A percentile compares a stretch with the other conserved stretches of the same genome.
These are phyloP conservation scores for Bimuria novae-zelandiae DNA, from an alignment of 2,329 filamentous ascomycete species.

Conservation along the genomic window DNA sequence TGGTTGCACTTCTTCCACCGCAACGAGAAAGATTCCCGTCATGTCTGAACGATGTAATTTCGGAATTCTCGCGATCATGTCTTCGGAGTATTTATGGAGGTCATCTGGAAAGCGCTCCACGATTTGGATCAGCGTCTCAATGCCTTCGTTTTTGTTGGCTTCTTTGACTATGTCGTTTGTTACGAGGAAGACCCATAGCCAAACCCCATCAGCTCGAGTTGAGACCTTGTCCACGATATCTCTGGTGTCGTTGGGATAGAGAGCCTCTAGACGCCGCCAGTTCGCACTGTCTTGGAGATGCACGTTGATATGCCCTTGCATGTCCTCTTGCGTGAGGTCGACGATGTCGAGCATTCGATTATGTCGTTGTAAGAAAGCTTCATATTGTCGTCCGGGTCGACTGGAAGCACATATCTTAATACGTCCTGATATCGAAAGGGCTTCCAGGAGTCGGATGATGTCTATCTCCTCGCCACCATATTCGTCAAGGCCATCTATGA, in stretches of 20 bases:
- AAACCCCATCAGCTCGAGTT: constrained; percentile 12
- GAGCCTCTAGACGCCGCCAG: constrained; percentile 3
- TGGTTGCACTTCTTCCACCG: constrained; percentile 2
- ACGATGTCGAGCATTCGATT: constrained; percentile 11
- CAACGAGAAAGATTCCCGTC: constrained; percentile 15
- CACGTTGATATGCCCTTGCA: constrained; percentile 11
- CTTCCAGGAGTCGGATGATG: constrained; percentile 9
- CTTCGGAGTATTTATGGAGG: constrained; percentile 14
- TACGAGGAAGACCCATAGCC: constrained; percentile 21
- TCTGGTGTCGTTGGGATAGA: not conserved
- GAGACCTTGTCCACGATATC: constrained; percentile 10
- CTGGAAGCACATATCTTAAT: constrained; percentile 27
- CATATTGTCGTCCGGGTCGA: constrained; percentile 18
- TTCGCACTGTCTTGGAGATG: constrained; percentile 4
- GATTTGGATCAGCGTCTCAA: constrained; percentile 5
- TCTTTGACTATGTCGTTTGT: constrained; percentile 10
- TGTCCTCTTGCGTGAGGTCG: constrained; percentile 19
- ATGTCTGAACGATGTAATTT: constrained; percentile 11
- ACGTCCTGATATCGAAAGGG: constrained; percentile 4
- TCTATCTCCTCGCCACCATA: constrained; percentile 17
- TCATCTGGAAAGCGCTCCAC: constrained; percentile 12
- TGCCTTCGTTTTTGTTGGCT: constrained; percentile 10
- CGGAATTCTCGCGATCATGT: constrained; percentile 11
- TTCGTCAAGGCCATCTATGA: constrained; percentile 19
- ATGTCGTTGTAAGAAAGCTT: constrained; percentile 6